A percentile compares a stretch with the other conserved stretches of the same genome.
phyloP scores from a whole-genome alignment of 176 grass and related monocot genomes.

The Carex parvula region DNA sequence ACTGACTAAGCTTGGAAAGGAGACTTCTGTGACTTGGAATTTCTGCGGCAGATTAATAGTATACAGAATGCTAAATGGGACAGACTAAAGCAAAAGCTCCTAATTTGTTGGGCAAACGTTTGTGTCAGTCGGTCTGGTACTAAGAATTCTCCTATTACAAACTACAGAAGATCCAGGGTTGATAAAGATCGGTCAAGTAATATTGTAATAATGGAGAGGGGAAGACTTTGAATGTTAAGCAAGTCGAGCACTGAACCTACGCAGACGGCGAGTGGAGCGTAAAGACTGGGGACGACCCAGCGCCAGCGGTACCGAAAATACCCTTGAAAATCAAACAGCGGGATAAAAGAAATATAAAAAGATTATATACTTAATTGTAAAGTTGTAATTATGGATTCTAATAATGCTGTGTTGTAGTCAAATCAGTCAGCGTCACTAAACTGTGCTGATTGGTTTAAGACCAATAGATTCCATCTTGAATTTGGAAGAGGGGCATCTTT shows the following conservation, averaged over 20 bases:
- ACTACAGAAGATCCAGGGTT: background rate
- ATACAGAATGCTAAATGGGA: background rate
- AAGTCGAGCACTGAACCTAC: background rate
- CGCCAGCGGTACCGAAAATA: background rate
- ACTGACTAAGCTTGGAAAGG: background rate
- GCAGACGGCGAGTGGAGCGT: background rate
- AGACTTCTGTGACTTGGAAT: background rate
- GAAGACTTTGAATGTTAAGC: background rate
- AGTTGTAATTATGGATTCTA: background rate
- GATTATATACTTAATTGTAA: background rate
- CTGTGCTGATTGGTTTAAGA: background rate
- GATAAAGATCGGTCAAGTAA: background rate
- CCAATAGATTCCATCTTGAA: background rate
- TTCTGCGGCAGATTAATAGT: background rate
- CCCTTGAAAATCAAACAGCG: background rate
- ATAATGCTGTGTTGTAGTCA: background rate
- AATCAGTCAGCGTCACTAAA: background rate
- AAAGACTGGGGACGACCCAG: background rate
- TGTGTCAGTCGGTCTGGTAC: background rate
- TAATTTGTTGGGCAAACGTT: background rate
- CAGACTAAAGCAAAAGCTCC: background rate
- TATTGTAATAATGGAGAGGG: background rate
- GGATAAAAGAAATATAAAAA: background rate
- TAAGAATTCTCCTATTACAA: no score
- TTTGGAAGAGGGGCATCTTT: no score